phyloP scores from a whole-genome alignment of 2,329 filamentous ascomycete species.

The Catunica adiposa region DNA sequence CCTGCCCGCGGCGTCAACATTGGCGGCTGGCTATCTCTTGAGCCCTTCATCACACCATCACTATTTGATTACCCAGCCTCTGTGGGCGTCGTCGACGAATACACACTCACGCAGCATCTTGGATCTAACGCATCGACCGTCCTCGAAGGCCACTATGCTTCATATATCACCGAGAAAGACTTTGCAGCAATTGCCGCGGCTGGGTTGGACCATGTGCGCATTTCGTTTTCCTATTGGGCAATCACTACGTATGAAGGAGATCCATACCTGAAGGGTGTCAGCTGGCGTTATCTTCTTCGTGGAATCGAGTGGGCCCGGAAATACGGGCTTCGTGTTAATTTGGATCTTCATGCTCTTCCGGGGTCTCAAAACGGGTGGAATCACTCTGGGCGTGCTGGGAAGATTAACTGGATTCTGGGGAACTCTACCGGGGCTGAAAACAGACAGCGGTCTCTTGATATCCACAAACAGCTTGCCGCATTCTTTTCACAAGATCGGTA shows the following conservation, averaged over 20 bases:
- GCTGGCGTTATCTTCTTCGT: slow-evolving; percentile 31
- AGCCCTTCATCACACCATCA: slow-evolving; percentile 63
- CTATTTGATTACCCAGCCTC: slow-evolving; percentile 38
- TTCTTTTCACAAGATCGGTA: slow-evolving; percentile 22
- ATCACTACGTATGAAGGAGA: slow-evolving; percentile 32
- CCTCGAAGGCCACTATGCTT: slow-evolving; percentile 34
- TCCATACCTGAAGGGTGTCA: slow-evolving; percentile 28
- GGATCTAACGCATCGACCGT: slow-evolving; percentile 28
- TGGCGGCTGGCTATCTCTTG: slow-evolving; percentile 56
- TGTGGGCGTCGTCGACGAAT: slow-evolving; percentile 30
- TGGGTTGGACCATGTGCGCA: slow-evolving; percentile 42
- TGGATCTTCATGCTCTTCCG: slow-evolving; percentile 41
- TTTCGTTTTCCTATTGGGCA: slow-evolving; percentile 44
- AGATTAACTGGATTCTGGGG: slow-evolving; percentile 20
- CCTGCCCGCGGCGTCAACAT: slow-evolving; percentile 56
- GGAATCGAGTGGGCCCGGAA: slow-evolving; percentile 40
- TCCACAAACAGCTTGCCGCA: slow-evolving; percentile 27
- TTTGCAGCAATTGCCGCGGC: slow-evolving; percentile 39
- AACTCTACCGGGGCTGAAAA: slow-evolving; percentile 16
- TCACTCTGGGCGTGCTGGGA: slow-evolving; percentile 37
- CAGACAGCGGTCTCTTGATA: slow-evolving; percentile 37
- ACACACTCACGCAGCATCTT: slow-evolving; percentile 32
- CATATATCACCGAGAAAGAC: slow-evolving; percentile 32
- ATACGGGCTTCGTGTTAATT: slow-evolving; percentile 37
- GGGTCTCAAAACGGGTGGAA: slow-evolving; percentile 45